phyloP scores from a whole-genome alignment of 345 rosid species.

The Hibiscus trionum region DNA sequence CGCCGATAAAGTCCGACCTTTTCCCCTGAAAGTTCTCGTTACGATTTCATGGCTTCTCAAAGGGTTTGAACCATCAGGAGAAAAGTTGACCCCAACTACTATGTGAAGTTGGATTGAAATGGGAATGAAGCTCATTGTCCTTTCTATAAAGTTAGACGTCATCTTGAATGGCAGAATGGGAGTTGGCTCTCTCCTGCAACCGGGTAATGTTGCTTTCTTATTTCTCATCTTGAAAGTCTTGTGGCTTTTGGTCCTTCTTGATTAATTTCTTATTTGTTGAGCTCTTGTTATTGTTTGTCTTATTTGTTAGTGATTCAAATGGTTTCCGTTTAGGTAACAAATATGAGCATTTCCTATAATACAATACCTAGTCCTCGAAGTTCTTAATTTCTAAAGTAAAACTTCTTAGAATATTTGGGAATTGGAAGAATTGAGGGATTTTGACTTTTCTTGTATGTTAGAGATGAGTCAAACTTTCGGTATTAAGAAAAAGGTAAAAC shows the following conservation, averaged over 20 bases:
- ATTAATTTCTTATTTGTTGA: background rate
- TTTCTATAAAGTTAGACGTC: conserved; percentile 14
- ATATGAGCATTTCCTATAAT: background rate
- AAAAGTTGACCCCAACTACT: conserved; percentile 18
- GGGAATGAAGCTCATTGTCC: conserved; percentile 18
- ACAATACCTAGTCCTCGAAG: background rate
- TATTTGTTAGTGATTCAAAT: background rate
- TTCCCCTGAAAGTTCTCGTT: background rate
- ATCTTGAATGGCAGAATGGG: conserved; percentile 22
- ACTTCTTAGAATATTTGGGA: no score
- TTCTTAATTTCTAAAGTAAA: background rate
- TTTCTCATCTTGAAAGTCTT: background rate
- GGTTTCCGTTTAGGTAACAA: background rate
- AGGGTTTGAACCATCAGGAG: conserved; percentile 15
- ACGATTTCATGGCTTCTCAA: conserved; percentile 1
- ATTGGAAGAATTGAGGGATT: no score
- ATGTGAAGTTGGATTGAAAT: conserved; percentile 16
- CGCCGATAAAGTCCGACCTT: conserved; percentile 21
- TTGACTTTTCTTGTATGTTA: no score
- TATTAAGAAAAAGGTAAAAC: no score
- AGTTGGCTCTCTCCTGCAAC: conserved; percentile 15
- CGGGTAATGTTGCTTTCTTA: conserved; percentile 6
- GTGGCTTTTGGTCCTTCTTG: background rate
- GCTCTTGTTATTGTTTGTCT: background rate
- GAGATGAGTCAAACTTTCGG: no score